phyloP scores from a whole-genome alignment of 2,329 filamentous ascomycete species.

The Chaetomium sp. region DNA sequence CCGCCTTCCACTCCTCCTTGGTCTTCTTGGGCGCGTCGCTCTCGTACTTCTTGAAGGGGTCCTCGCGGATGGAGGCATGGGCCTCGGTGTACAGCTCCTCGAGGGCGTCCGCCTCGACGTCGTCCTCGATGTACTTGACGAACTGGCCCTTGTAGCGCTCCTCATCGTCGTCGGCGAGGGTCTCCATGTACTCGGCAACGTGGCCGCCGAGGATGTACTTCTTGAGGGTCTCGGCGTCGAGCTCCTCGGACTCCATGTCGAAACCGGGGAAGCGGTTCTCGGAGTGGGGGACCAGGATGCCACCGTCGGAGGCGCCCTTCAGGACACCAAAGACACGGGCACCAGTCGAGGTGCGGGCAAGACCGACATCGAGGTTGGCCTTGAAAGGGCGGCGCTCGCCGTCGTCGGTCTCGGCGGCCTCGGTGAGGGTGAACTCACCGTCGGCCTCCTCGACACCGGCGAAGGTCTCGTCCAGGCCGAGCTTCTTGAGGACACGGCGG shows the following conservation, averaged over 20 bases:
- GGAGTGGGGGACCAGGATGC: constrained; percentile 94
- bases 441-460: constrained; percentile 92
- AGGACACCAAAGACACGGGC: constrained; percentile 98
- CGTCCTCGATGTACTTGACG: constrained; percentile 94
- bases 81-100: constrained; percentile 96
- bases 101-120: constrained; percentile 89
- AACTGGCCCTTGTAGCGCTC: constrained; percentile 99
- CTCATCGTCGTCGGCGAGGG: constrained; percentile 97
- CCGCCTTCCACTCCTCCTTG: constrained; percentile 95
- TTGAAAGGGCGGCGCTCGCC: constrained; percentile 98
- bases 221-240: constrained; percentile 92
- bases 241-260: constrained; percentile 96
- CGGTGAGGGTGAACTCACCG: constrained; percentile 93
- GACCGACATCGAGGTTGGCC: constrained; percentile 96
- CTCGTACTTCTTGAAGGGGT: constrained; percentile 92
- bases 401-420: constrained; percentile 85
- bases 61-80: constrained; percentile 93
- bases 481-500: constrained; percentile 94
- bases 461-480: constrained; percentile 89
- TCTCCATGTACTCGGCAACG: constrained; percentile 99
- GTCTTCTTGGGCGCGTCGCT: constrained; percentile 75
- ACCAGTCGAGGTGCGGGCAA: constrained; percentile 94
- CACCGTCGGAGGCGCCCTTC: constrained; percentile 99
- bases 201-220: constrained; percentile 99
- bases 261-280: constrained; percentile 99